Percentiles rank a stretch among this genome's conserved stretches.
Evolutionary conservation across 23 red algal species (phyloP).

Genomic region (Gracilaria domingensis): DNA sequence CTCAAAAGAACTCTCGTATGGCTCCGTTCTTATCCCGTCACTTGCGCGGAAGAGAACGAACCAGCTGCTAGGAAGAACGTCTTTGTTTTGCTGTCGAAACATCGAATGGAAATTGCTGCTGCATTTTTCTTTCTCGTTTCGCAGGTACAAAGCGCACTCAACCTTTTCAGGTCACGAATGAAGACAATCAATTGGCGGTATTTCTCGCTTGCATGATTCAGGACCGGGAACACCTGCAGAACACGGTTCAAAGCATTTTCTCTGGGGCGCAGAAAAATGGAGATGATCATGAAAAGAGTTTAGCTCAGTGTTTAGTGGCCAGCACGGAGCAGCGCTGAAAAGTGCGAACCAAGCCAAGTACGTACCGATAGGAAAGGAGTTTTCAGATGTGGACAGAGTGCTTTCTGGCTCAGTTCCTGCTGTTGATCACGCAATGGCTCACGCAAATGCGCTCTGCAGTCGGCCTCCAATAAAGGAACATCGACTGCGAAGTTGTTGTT

Average conservation of each 20-base stretch:
- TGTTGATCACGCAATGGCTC: conserved; percentile 49
- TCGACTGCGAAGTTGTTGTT: neutral
- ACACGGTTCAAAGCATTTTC: conserved; percentile 50
- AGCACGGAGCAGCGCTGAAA: conserved; percentile 43
- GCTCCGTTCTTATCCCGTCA: conserved; percentile 67
- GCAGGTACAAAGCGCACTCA: conserved; percentile 62
- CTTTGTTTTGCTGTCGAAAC: conserved; percentile 83
- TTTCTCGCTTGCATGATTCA: conserved; percentile 57
- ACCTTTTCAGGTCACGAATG: conserved; percentile 43
- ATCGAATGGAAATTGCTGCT: conserved; percentile 68
- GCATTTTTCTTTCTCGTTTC: conserved; percentile 83
- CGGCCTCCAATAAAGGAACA: conserved; percentile 60
- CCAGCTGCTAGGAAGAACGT: conserved; percentile 84
- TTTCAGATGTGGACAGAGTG: conserved; percentile 6
- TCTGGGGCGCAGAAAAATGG: neutral
- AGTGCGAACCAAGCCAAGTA: conserved; percentile 46
- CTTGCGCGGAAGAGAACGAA: conserved; percentile 52
- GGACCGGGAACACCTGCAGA: conserved; percentile 18
- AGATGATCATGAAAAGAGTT: conserved; percentile 60
- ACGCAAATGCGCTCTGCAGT: conserved; percentile 38
- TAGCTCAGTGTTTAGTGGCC: conserved; percentile 74
- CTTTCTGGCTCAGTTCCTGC: conserved; percentile 34
- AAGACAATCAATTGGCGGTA: conserved; percentile 79
- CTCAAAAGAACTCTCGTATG: conserved; percentile 59
- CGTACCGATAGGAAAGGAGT: neutral